phyloP scores from a whole-genome alignment of 108 stramenopile species.

The Cyclotella choctawhatcheeana region DNA sequence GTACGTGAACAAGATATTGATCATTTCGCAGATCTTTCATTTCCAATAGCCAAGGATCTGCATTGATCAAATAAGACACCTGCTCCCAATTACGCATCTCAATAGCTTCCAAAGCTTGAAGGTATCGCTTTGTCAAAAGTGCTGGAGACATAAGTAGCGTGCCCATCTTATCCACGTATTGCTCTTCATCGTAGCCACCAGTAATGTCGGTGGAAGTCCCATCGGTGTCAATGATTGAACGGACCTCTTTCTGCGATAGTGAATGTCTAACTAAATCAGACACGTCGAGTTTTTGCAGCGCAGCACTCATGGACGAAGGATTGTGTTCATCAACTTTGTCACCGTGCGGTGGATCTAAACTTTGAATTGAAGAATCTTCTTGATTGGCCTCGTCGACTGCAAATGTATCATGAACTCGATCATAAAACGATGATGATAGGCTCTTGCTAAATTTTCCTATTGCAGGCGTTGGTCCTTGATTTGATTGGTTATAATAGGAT shows the following conservation, averaged over 20 bases:
- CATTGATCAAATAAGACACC: conserved; percentile 72
- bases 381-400: neutral
- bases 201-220: conserved; percentile 58
- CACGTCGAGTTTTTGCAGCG: conserved; percentile 26
- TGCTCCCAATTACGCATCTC: conserved; percentile 82
- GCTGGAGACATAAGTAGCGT: conserved; percentile 81
- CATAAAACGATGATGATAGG: neutral
- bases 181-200: conserved; percentile 36
- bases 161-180: conserved; percentile 26
- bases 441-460: neutral
- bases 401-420: conserved; percentile 1
- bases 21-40: conserved; percentile 86
- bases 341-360: neutral
- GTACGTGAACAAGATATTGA: conserved; percentile 80
- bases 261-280: conserved; percentile 38
- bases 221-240: conserved; percentile 82
- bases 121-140: conserved; percentile 74
- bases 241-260: conserved; percentile 11
- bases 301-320: neutral
- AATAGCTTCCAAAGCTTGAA: conserved; percentile 83
- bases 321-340: neutral
- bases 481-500: too few relatives aligned
- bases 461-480: neutral
- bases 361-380: neutral
- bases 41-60: conserved; percentile 87